Conservation (phyloP, 2,329 filamentous ascomycete genomes). For the Aspergillus sp. region DNA sequence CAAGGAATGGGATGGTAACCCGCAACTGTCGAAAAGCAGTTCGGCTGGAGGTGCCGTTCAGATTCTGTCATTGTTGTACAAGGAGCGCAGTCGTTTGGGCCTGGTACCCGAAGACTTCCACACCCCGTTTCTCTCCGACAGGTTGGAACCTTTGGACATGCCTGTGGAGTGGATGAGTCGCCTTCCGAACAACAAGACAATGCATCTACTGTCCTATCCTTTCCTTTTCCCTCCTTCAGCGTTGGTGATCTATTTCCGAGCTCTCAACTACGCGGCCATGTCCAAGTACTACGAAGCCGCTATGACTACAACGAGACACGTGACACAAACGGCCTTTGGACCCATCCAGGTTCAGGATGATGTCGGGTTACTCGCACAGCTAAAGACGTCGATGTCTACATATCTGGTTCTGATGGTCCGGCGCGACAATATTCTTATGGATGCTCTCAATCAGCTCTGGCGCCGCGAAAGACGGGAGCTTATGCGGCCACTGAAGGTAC, state of each 20-base stretch:
- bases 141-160: slow-evolving; percentile 72
- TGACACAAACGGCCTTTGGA: slow-evolving; percentile 48
- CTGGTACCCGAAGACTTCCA: slow-evolving; percentile 70
- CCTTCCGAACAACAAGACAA: slow-evolving; percentile 60
- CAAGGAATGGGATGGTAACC: slow-evolving; percentile 76
- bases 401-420: slow-evolving; percentile 72
- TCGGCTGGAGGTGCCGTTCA: slow-evolving; percentile 76
- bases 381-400: slow-evolving; percentile 67
- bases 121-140: slow-evolving; percentile 73
- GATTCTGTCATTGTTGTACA: slow-evolving; percentile 71
- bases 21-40: slow-evolving; percentile 68
- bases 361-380: slow-evolving; percentile 61
- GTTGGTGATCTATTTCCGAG: slow-evolving; percentile 80
- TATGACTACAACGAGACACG: slow-evolving; percentile 48
- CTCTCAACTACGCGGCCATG: slow-evolving; percentile 87
- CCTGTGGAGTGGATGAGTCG: slow-evolving; percentile 71
- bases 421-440: slow-evolving; percentile 65
- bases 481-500: slow-evolving; percentile 81
- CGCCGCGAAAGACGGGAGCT: slow-evolving; percentile 79
- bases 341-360: slow-evolving; percentile 56
- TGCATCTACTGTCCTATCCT: slow-evolving; percentile 77
- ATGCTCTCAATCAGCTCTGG: slow-evolving; percentile 88
- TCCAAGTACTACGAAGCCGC: slow-evolving; percentile 74
- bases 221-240: slow-evolving; percentile 75
- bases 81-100: slow-evolving; percentile 67